phyloP scores from a whole-genome alignment of 2,329 filamentous ascomycete genomes.

The Apiospora marii region DNA sequence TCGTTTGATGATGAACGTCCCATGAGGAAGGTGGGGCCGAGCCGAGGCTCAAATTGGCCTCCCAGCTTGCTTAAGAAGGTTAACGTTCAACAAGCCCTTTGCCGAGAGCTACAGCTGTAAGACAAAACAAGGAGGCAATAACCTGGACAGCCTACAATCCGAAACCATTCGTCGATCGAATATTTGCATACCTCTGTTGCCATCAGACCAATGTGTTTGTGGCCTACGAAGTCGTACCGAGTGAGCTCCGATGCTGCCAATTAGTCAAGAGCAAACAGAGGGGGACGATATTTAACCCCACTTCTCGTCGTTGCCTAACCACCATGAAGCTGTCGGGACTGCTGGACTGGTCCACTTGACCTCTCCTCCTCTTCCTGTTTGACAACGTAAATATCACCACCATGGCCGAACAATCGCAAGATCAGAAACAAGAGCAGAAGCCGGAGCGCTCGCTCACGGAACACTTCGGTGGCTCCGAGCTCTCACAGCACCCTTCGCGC shows the following conservation, averaged over 20 bases:
- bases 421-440: constrained; percentile 18
- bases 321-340: constrained; percentile 1
- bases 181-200: neutral
- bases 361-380: constrained; percentile 10
- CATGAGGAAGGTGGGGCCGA: constrained; percentile 11
- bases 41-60: constrained; percentile 20
- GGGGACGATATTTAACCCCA: neutral
- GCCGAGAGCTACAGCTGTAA: neutral
- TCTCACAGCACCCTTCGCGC: constrained; percentile 44
- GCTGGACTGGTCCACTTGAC: constrained; percentile 2
- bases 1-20: neutral
- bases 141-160: neutral
- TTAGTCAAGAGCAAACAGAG: neutral
- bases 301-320: constrained; percentile 11
- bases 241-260: neutral
- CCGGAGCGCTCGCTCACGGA: constrained; percentile 34
- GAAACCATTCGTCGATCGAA: neutral
- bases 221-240: neutral
- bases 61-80: neutral
- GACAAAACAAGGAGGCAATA: neutral
- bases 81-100: neutral
- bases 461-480: constrained; percentile 45
- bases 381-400: neutral
- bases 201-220: neutral
- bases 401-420: neutral